phyloP scores from a whole-genome alignment of 768 basidiomycete genomes.

The Scleroderma citrinum region DNA sequence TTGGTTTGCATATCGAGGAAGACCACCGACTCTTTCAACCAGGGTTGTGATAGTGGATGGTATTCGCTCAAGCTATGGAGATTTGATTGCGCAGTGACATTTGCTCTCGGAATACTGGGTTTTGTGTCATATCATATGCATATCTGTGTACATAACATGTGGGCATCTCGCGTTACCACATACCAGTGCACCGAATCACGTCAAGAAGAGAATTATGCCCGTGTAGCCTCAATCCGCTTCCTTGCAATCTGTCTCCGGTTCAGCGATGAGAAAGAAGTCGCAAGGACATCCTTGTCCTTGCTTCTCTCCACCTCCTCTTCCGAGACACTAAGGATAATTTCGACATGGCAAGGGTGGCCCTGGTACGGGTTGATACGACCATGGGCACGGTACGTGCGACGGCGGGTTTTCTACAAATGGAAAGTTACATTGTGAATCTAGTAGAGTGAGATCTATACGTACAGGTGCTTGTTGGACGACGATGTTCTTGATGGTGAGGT shows the following conservation, averaged over 20 bases:
- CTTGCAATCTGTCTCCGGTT: conserved; percentile 85
- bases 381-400: conserved; percentile 97
- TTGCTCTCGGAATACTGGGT: background rate
- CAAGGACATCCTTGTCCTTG: conserved; percentile 68
- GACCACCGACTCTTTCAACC: too few species aligned
- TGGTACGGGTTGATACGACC: conserved; percentile 99
- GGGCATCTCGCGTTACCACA: conserved; percentile 10
- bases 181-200: conserved; percentile 13
- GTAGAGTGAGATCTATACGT: conserved; percentile 29
- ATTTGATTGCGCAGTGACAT: too few species aligned
- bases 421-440: conserved; percentile 1
- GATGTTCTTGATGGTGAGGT: conserved; percentile 92
- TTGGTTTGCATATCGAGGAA: too few species aligned
- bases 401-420: conserved; percentile 84
- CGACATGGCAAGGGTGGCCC: conserved; percentile 95
- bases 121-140: conserved; percentile 25
- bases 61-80: too few species aligned
- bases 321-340: conserved; percentile 80
- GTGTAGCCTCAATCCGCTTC: conserved; percentile 81
- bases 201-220: conserved; percentile 38
- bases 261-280: conserved; percentile 50
- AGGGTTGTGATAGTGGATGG: too few species aligned
- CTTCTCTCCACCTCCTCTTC: conserved; percentile 87
- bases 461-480: conserved; percentile 98
- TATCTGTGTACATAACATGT: conserved; percentile 24